Evolutionary conservation across 495 filamentous ascomycete species (phyloP).

Genomic region (Bacidia rubella): DNA sequence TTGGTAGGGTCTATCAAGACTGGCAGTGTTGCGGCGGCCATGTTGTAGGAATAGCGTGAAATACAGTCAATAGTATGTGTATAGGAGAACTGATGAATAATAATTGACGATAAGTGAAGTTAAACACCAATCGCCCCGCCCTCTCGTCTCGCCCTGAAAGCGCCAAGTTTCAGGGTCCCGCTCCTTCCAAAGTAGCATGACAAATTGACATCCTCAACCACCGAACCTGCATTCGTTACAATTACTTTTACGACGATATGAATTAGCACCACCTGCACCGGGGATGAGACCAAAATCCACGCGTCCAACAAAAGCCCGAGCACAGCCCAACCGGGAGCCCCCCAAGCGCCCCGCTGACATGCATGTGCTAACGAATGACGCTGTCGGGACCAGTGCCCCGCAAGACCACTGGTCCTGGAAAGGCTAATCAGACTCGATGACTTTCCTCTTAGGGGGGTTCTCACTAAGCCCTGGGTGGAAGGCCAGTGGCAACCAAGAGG

Average conservation of each 20-base stretch:
- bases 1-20: constrained; percentile 13
- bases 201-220: too few species aligned
- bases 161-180: too few species aligned
- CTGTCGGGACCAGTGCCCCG: neutral
- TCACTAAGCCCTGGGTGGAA: too few species aligned
- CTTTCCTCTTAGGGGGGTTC: neutral
- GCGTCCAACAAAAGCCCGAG: neutral
- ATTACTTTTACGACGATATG: too few species aligned
- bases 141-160: too few species aligned
- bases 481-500: neutral
- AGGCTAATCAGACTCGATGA: neutral
- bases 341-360: neutral
- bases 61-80: too few species aligned
- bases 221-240: too few species aligned
- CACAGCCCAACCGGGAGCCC: neutral
- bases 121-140: too few species aligned
- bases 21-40: constrained; percentile 10
- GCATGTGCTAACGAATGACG: neutral
- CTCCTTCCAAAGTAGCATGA: too few species aligned
- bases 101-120: too few species aligned
- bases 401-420: neutral
- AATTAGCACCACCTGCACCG: too few species aligned
- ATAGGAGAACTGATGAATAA: too few species aligned
- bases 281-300: neutral
- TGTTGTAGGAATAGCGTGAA: neutral